Conservation (phyloP, 805 yeast genomes). For the Starmera caribaea region DNA sequence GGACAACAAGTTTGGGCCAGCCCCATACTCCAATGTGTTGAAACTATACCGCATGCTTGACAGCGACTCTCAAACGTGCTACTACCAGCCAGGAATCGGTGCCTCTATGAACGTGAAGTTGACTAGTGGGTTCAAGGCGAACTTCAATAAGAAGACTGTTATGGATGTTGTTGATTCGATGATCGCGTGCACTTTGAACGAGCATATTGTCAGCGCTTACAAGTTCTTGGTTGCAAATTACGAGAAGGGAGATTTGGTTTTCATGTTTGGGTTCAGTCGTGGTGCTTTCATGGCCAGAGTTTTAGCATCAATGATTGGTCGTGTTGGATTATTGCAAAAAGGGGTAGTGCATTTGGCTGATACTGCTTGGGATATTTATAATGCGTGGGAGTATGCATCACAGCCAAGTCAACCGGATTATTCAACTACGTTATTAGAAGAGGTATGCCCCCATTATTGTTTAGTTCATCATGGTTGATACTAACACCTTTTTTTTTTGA, state of each 20-base stretch:
- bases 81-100: slow-evolving; percentile 65
- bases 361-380: slow-evolving; percentile 56
- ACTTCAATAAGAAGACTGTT: slow-evolving; percentile 10
- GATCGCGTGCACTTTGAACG: slow-evolving; percentile 44
- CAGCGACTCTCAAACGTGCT: slow-evolving; percentile 43
- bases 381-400: slow-evolving; percentile 49
- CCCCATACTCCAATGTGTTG: slow-evolving; percentile 44
- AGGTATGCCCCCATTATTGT: slow-evolving; percentile 7
- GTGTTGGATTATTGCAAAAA: slow-evolving; percentile 46
- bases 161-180: slow-evolving; percentile 29
- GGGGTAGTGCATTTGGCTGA: slow-evolving; percentile 48
- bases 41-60: slow-evolving; percentile 43
- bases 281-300: slow-evolving; percentile 63
- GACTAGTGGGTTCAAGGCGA: slow-evolving; percentile 11
- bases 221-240: slow-evolving; percentile 40
- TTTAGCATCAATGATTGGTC: slow-evolving; percentile 53
- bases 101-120: slow-evolving; percentile 34
- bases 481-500: too few species aligned
- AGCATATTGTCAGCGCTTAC: slow-evolving; percentile 51
- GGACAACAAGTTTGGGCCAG: slow-evolving; percentile 44
- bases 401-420: slow-evolving; percentile 39
- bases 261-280: slow-evolving; percentile 50
- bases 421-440: slow-evolving; percentile 36
- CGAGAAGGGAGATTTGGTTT: slow-evolving; percentile 39
- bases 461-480: too few species aligned